Base-by-base conservation (phyloP, 2,329 filamentous ascomycete species). In the Venturia carpophila region DNA sequence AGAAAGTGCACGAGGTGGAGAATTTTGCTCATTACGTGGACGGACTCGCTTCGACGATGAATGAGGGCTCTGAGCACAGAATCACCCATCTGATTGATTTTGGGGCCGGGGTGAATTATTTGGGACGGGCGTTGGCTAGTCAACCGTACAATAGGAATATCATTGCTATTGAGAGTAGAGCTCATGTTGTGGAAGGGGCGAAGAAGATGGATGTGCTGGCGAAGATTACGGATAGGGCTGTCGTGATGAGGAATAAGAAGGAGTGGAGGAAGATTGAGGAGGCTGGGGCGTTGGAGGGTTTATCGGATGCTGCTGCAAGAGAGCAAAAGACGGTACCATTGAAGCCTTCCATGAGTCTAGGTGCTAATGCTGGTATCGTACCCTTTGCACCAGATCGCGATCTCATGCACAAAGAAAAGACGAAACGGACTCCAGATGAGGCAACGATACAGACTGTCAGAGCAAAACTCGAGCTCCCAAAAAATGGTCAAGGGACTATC, bases 41-140 rank as follows among this genome's bases (percentile, higher is more conserved):
- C 64, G 81, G 83, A 37, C 82, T 96, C 30, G 43, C 61, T 41
- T 64, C 64, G 9, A 37, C 37, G 13, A 41, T 66, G 13, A 43
- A 45, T 34, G 34, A 41, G 11, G 19, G 60, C 19, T 47, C 43
- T 1, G 70, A 76, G 65, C 60, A 68, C 10, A 72, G 74, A 7
- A 87, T 97, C 67, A 90, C 91, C 0, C 92, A 97, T 77, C 86
- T 96, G 66, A 88, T 97, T 61, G 94, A 99, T 76, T 96, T 97
- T 75, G 94, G 94, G 37, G 96, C 92, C 64, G 94, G 94, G 0
- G 93, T 97, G 75, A 97, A 97, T 73, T 99, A 99, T 72, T 85
- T 99, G 3, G 93, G 94, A 0, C 84, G 94, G 58, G 89, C 91
- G 0, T 80, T 99, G 66, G 93, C 93, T 17, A 91, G 88, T 67